Evolutionary conservation across 2,329 filamentous ascomycete genomes (phyloP), one percentile per base, ranked within the genome.

Genomic region (Colletotrichum chrysophilum): DNA sequence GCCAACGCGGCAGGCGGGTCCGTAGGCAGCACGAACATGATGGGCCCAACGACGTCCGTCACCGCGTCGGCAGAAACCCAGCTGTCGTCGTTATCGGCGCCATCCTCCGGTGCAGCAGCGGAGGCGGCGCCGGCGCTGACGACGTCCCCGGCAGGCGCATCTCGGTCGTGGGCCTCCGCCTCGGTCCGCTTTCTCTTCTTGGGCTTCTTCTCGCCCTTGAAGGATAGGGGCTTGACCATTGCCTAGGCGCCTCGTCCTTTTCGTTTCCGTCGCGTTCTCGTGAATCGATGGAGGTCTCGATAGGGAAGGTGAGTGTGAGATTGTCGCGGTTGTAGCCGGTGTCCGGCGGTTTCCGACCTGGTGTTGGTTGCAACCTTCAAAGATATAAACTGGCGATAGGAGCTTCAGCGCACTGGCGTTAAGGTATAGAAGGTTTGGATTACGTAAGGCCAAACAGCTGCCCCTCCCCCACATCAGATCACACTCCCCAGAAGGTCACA

Each of bases 121-220:
- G 77, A 76, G 61, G 71, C 79, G 69, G 76, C 73, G 67, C 62
- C 79, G 67, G 77, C 70, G 67, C 66, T 71, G 32, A n/a, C 83
- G 14, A 84, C 83, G 32, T 87, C 85, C 16, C 71, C 60, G 61
- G 65, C n/a, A n/a, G 55, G 36, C 24, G 32, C 71, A 34, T 71
- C 61, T 36, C 74, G 66, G 26, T 70, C 66, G 30, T 71, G 48
- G 75, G 88, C 86, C 58, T 91, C 88, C 58, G 87, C 87, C 68
- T 88, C 87, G 64, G 90, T 86, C 79, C 94, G 92, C 90, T 98
- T 98, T 84, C 95, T 91, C 89, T 98, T 98, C 86, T 97, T 98
- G 75, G 91, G 87, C 87, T 97, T 97, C 86, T 97, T 98, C 87
- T 99, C 97, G 88, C 97, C 97, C 87, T 99, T 99, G 90, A 99